Evolutionary conservation across 2,329 filamentous ascomycete genomes (phyloP), one percentile per base, ranked within the genome.

Genomic region (Nectriaceae sp.): DNA sequence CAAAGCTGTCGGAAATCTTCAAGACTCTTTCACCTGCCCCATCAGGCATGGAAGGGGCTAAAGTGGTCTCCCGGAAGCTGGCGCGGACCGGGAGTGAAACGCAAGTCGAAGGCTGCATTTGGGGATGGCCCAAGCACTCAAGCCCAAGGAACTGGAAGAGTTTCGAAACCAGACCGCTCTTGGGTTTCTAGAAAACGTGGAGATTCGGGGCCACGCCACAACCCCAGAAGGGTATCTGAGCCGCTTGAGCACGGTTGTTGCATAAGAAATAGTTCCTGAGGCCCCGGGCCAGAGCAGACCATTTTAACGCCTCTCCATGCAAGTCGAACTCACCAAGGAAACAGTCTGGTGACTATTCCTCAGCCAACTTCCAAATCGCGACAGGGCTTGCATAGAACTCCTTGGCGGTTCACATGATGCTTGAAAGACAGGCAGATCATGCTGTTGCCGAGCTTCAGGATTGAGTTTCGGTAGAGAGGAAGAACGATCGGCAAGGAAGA

Each of bases 371-470:
- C 33, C 33, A 15, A 36, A 36, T 36, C 6, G 16, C 33, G 33
- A 5, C 8, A 26, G 21, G 26, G 31, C 8, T 44, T 16, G 8
- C 26, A 35, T 39, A 15, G 16, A 36, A 39, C 16, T 15, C 21
- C 24, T 29, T 16, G 26, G 26, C 16, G 26, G 19, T 37, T 46
- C 40, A 43, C 42, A 40, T 46, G 46, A 19, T 46, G 24, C 13
- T 37, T 11, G n/a, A 50, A n/a, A 20, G 5, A 22, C 16, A 10
- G 15, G 11, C 35, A 18, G 11, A 41, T 26, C 19, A 42, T 38
- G 21, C 20, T 46, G 16, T 40, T 41, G 41, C 45, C 45, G 45
- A 42, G 38, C 20, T 40, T 21, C 19, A 13, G 13, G 13, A 29
- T 29, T 29, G 33, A 16, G 33, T 19, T 36, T 36, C 42, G 36